These are phyloP conservation scores for Epichloe scottii DNA, from an alignment of 2,329 filamentous ascomycete genomes.

Conservation along the genomic window DNA sequence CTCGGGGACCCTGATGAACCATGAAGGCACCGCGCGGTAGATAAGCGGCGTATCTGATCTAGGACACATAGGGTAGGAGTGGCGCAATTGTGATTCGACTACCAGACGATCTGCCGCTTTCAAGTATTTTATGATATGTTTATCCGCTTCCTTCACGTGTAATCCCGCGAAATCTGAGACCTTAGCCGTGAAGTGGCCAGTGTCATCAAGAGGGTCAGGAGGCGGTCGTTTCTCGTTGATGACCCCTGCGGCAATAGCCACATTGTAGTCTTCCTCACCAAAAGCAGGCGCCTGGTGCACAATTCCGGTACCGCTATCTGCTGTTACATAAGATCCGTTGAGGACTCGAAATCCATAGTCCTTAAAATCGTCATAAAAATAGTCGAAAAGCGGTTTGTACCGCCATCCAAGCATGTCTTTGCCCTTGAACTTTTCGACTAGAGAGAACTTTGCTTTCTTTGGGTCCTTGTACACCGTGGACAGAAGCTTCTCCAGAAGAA, in stretches of 20 bases:
- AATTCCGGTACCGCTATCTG: conserved; percentile 82
- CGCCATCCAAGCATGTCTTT: conserved; percentile 58
- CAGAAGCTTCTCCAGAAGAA: conserved; percentile 71
- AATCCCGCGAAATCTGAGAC: conserved; percentile 73
- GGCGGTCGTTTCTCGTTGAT: conserved; percentile 65
- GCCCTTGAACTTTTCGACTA: conserved; percentile 54
- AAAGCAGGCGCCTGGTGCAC: conserved; percentile 91
- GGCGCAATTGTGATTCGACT: conserved; percentile 75
- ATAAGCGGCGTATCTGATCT: conserved; percentile 92
- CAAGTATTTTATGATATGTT: conserved; percentile 81
- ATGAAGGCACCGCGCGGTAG: conserved; percentile 81
- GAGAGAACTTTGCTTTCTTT: conserved; percentile 65
- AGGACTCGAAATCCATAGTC: conserved; percentile 71
- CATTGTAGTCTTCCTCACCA: conserved; percentile 90
- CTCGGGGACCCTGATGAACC: conserved; percentile 82
- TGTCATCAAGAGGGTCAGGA: conserved; percentile 85
- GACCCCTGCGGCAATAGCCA: conserved; percentile 63
- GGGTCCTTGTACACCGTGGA: conserved; percentile 70
- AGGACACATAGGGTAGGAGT: conserved; percentile 90
- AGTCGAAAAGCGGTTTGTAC: conserved; percentile 75
- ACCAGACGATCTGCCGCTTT: conserved; percentile 66
- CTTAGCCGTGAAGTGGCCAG: conserved; percentile 64
- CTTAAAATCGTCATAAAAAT: conserved; percentile 82
- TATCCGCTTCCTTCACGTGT: conserved; percentile 87
- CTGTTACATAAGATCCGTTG: conserved; percentile 75